Conservation (phyloP, 2,329 filamentous ascomycete genomes). For the Stagonosporopsis vannaccii region DNA sequence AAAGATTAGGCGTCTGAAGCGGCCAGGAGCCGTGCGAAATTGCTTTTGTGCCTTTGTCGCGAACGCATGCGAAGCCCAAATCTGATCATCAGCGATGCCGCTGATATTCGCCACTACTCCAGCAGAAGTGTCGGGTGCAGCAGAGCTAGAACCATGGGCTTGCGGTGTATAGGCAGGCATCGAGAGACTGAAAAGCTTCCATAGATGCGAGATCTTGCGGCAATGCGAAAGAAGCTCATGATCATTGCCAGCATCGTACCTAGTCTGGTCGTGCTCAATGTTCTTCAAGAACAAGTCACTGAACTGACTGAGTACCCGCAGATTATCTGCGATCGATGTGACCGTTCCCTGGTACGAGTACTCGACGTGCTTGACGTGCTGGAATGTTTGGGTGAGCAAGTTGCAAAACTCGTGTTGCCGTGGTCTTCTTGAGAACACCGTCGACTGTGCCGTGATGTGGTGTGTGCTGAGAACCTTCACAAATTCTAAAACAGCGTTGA, state of each 20-base stretch:
- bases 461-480: conserved; percentile 47
- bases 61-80: conserved; percentile 43
- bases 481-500: conserved; percentile 52
- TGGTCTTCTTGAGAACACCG: conserved; percentile 47
- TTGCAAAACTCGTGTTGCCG: conserved; percentile 46
- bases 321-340: conserved; percentile 34
- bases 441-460: conserved; percentile 29
- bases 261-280: conserved; percentile 22
- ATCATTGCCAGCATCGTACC: conserved; percentile 34
- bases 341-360: conserved; percentile 12
- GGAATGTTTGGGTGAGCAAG: conserved; percentile 48
- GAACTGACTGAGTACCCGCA: conserved; percentile 37
- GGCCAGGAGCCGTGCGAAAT: conserved; percentile 37
- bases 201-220: conserved; percentile 39
- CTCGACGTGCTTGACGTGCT: background rate
- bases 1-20: conserved; percentile 55
- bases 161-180: background rate
- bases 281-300: conserved; percentile 31
- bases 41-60: conserved; percentile 15
- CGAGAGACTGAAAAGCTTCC: conserved; percentile 14
- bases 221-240: conserved; percentile 46
- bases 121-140: background rate
- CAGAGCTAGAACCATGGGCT: background rate
- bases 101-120: conserved; percentile 29
- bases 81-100: conserved; percentile 47